Percentiles rank a stretch among this genome's conserved stretches.
Conservation (phyloP, 768 basidiomycete species). For the Pilatotrama ljubarskyi region DNA sequence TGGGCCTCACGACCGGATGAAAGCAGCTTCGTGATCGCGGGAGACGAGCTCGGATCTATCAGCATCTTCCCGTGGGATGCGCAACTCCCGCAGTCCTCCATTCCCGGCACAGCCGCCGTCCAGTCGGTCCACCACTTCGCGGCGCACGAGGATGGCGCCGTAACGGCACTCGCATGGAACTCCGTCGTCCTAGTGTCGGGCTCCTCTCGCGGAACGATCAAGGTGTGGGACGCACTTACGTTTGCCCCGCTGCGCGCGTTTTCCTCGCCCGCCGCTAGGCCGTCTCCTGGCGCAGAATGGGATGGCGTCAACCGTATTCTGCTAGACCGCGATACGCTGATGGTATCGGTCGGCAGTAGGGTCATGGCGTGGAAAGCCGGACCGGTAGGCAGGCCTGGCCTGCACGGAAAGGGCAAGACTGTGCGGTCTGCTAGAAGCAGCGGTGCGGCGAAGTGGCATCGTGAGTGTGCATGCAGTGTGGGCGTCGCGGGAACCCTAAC, state of each 20-base stretch:
- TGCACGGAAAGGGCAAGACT: constrained; percentile 28
- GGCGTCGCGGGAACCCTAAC: neutral
- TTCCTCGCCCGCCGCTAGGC: constrained; percentile 38
- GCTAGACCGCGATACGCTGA: constrained; percentile 53
- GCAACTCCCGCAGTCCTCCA: neutral
- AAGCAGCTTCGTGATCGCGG: constrained; percentile 56
- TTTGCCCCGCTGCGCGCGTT: constrained; percentile 59
- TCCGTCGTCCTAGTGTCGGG: constrained; percentile 63
- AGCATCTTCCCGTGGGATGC: constrained; percentile 57
- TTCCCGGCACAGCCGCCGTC: constrained; percentile 13
- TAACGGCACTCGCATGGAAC: constrained; percentile 67
- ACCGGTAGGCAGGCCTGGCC: constrained; percentile 37
- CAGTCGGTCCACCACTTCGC: constrained; percentile 52
- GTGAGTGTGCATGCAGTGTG: constrained; percentile 30
- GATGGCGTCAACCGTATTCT: constrained; percentile 58
- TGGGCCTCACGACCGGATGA: constrained; percentile 42
- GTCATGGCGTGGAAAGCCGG: constrained; percentile 73
- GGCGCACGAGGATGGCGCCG: constrained; percentile 61
- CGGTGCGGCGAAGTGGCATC: constrained; percentile 37
- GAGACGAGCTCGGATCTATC: constrained; percentile 66
- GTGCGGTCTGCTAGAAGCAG: constrained; percentile 20
- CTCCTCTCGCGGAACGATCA: constrained; percentile 57
- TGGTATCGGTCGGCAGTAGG: constrained; percentile 59
- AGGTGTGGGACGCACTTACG: constrained; percentile 67
- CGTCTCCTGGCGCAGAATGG: constrained; percentile 35